Evolutionary conservation across 2,329 filamentous ascomycete genomes (phyloP).

Genomic region (Colletotrichum theobromicola): DNA sequence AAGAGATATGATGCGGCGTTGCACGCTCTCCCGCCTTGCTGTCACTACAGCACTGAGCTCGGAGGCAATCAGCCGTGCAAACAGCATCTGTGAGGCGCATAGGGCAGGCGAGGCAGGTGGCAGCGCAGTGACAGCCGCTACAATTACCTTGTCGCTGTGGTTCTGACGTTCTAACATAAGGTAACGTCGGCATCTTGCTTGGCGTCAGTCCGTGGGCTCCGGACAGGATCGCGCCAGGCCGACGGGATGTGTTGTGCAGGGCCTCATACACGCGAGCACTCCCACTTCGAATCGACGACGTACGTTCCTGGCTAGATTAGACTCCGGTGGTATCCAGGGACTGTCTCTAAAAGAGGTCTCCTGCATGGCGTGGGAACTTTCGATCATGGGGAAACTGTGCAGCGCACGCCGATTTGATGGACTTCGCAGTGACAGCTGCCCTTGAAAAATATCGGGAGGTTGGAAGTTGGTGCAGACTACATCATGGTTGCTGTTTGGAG

Average conservation of each 20-base stretch:
- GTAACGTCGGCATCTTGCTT: neutral
- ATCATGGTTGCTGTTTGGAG: constrained; percentile 3
- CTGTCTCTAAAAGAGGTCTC: neutral
- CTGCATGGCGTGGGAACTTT: neutral
- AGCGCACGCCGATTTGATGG: neutral
- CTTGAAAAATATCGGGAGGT: constrained; percentile 6
- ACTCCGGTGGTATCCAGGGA: neutral
- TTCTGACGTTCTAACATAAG: neutral
- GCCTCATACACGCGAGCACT: neutral
- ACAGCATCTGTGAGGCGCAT: neutral
- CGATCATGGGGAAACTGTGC: neutral
- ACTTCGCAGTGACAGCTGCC: neutral
- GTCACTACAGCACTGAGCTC: neutral
- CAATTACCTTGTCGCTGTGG: neutral
- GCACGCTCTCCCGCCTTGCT: neutral
- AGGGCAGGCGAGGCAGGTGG: neutral
- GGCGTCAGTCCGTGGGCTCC: constrained; percentile 1
- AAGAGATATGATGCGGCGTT: neutral
- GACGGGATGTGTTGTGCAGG: neutral
- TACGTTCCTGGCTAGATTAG: neutral
- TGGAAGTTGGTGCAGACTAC: neutral
- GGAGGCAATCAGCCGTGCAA: neutral
- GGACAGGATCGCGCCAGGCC: neutral
- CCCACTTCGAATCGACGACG: neutral
- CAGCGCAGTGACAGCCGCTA: neutral